These are phyloP conservation scores for Gossypium longicalyx DNA, from an alignment of 345 rosid genomes.

Conservation along the genomic window DNA sequence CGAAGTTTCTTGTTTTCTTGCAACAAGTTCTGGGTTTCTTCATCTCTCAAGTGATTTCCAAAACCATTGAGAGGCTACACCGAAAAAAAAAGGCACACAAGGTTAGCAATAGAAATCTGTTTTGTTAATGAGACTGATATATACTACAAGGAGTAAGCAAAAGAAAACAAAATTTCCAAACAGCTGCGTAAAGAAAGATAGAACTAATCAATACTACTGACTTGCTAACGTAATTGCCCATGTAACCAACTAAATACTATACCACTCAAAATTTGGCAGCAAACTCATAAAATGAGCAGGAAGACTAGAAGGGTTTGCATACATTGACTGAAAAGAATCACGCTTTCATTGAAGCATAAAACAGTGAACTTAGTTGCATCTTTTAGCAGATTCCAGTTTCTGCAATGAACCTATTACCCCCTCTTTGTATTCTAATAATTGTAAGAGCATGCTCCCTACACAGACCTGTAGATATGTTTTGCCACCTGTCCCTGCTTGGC, in stretches of 20 bases:
- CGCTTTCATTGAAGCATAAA: not conserved
- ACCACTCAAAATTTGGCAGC: not conserved
- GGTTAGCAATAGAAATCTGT: not conserved
- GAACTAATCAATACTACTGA: not conserved
- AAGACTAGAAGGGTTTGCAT: not conserved
- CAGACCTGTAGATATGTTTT: conserved; percentile 38
- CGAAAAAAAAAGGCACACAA: not conserved
- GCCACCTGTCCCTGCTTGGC: conserved; percentile 26
- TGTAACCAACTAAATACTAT: not conserved
- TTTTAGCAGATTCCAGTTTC: not conserved
- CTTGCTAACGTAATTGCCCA: not conserved
- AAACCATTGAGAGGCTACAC: conserved; percentile 27
- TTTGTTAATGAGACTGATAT: not conserved
- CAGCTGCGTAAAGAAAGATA: not conserved
- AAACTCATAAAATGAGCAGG: not conserved
- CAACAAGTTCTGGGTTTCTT: conserved; percentile 42
- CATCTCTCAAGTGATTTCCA: conserved; percentile 26
- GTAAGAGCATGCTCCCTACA: conserved; percentile 15
- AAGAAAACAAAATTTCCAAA: not conserved
- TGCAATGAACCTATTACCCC: not conserved
- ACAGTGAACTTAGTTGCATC: not conserved
- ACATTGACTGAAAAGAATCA: not conserved
- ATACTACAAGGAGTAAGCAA: not conserved
- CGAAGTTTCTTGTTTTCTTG: conserved; percentile 62
- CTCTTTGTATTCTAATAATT: not conserved